Conservation (phyloP, 2,329 filamentous ascomycete species). For the Ascochyta fabae region DNA sequence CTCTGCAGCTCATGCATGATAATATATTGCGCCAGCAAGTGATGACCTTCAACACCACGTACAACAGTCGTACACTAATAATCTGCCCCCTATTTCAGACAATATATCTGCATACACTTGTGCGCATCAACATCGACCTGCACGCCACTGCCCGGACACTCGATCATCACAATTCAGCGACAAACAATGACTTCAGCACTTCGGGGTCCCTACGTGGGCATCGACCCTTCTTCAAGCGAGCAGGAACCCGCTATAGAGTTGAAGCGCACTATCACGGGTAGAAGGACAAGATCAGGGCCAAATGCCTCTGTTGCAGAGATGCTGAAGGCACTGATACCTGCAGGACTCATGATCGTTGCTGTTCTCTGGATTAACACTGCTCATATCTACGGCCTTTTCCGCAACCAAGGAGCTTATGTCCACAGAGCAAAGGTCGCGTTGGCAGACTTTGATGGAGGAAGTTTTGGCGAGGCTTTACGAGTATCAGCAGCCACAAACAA, state of each 20-base stretch:
- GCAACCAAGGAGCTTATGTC: conserved; percentile 14
- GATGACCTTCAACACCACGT: background rate
- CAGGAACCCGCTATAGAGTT: conserved; percentile 13
- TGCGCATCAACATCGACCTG: too few species aligned
- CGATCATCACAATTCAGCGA: background rate
- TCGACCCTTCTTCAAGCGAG: background rate
- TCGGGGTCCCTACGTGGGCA: conserved; percentile 5
- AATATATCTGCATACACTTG: background rate
- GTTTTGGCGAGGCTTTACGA: conserved; percentile 18
- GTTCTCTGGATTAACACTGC: conserved; percentile 21
- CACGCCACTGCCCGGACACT: background rate
- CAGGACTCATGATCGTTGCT: conserved; percentile 19
- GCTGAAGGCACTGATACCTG: conserved; percentile 20
- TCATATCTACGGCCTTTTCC: conserved; percentile 20
- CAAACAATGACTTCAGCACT: conserved; percentile 1
- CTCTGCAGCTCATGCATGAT: background rate
- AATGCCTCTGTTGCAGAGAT: conserved; percentile 4
- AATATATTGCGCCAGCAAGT: background rate
- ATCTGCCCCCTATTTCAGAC: background rate
- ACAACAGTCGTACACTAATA: background rate
- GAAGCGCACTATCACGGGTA: conserved; percentile 10
- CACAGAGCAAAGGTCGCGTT: conserved; percentile 18
- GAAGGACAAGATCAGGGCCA: background rate
- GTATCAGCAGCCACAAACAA: conserved; percentile 18
- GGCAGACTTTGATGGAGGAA: conserved; percentile 21